Conservation (phyloP, 2,329 filamentous ascomycete genomes). For the Bretziella fagacearum region DNA sequence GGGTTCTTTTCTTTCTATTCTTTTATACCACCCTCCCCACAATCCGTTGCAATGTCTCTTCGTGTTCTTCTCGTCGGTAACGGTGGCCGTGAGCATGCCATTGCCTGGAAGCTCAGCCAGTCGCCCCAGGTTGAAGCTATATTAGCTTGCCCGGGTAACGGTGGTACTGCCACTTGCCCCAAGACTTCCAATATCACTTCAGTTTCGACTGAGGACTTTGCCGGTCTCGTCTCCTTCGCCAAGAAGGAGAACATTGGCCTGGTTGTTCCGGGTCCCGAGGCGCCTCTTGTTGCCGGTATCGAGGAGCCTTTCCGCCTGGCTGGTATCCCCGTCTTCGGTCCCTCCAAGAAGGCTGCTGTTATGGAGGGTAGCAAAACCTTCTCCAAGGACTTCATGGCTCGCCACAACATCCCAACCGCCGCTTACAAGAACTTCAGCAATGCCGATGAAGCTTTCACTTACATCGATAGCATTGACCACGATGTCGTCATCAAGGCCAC, state of each 20-base stretch:
- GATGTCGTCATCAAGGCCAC: slow-evolving; percentile 85
- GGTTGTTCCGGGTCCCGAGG: slow-evolving; percentile 80
- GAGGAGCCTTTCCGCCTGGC: slow-evolving; percentile 61
- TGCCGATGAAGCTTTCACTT: slow-evolving; percentile 53
- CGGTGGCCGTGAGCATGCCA: slow-evolving; percentile 83
- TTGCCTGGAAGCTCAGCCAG: slow-evolving; percentile 85
- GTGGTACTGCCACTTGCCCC: slow-evolving; percentile 55
- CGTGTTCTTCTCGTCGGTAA: slow-evolving; percentile 79
- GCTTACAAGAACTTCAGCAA: slow-evolving; percentile 76
- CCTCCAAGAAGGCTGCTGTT: slow-evolving; percentile 62
- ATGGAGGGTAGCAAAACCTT: slow-evolving; percentile 97
- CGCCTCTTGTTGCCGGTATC: slow-evolving; percentile 81
- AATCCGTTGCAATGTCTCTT: slow-evolving; percentile 11
- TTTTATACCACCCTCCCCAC: background rate
- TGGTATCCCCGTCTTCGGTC: slow-evolving; percentile 71
- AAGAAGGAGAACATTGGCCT: slow-evolving; percentile 59
- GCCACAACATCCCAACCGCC: slow-evolving; percentile 77
- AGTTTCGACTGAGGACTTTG: slow-evolving; percentile 61
- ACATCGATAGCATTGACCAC: slow-evolving; percentile 55
- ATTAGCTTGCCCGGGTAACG: slow-evolving; percentile 59
- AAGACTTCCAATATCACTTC: slow-evolving; percentile 57
- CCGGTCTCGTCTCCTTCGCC: slow-evolving; percentile 58
- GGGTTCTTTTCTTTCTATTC: slow-evolving; percentile 5
- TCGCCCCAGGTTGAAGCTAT: slow-evolving; percentile 66
- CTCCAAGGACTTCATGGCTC: slow-evolving; percentile 95